phyloP scores from a whole-genome alignment of 208 protist genomes.

The Trypanosoma lewisi region DNA sequence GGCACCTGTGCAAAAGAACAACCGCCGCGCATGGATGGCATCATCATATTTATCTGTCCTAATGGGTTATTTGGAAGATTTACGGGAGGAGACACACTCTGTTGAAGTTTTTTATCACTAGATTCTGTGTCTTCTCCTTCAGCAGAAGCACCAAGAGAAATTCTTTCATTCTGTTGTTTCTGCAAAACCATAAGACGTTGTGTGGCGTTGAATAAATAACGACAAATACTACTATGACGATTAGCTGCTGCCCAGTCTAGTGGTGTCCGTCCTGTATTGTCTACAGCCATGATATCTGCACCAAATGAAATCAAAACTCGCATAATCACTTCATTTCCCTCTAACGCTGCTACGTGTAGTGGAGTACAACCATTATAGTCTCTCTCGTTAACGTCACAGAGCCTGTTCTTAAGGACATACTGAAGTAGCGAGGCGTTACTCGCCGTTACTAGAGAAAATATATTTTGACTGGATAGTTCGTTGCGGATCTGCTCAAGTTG shows the following conservation, averaged over 20 bases:
- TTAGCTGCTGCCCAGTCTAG: constrained; percentile 83
- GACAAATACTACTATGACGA: constrained; percentile 69
- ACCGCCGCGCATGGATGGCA: background rate
- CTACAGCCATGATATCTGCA: constrained; percentile 67
- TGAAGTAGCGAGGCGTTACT: constrained; percentile 78
- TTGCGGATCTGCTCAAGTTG: constrained; percentile 49
- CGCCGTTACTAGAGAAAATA: constrained; percentile 79
- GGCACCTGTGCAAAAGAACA: too few species aligned
- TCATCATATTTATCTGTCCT: background rate
- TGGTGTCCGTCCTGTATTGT: constrained; percentile 74
- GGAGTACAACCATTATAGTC: constrained; percentile 90
- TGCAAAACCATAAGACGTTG: constrained; percentile 7
- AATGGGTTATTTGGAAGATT: background rate
- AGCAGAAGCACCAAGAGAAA: too few species aligned
- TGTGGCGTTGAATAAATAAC: constrained; percentile 61
- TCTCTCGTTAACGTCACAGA: constrained; percentile 72
- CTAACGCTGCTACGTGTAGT: constrained; percentile 77
- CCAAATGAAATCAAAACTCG: constrained; percentile 78
- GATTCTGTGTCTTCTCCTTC: background rate
- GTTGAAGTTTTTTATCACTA: background rate
- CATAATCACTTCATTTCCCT: constrained; percentile 78
- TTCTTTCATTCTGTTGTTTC: constrained; percentile 17
- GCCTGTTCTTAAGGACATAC: constrained; percentile 58
- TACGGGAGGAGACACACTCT: background rate
- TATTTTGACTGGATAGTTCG: constrained; percentile 64